A percentile compares a stretch with the other conserved stretches of the same genome.
Evolutionary conservation across 768 basidiomycete genomes (phyloP).

Genomic region (Kwoniella shandongensis): DNA sequence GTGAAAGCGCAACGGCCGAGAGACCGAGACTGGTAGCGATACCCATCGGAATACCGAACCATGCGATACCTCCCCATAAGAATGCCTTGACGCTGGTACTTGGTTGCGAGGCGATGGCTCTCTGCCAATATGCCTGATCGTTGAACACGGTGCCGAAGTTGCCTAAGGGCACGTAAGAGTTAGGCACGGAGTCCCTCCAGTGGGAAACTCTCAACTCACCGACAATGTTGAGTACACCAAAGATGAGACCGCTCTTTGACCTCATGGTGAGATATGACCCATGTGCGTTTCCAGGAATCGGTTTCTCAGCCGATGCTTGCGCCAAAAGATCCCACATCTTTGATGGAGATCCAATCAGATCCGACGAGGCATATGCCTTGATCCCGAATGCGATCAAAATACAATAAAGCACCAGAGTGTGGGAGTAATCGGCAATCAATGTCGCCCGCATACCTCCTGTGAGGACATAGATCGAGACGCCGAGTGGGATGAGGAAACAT

Average conservation of each 20-base stretch:
- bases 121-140: constrained; percentile 79
- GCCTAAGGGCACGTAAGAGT: background rate
- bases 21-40: constrained; percentile 86
- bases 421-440: constrained; percentile 62
- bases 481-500: constrained; percentile 77
- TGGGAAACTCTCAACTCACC: constrained; percentile 36
- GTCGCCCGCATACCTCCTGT: constrained; percentile 54
- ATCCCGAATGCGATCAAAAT: constrained; percentile 76
- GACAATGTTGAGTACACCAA: constrained; percentile 81
- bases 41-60: constrained; percentile 80
- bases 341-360: constrained; percentile 68
- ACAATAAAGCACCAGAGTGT: constrained; percentile 79
- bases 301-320: constrained; percentile 60
- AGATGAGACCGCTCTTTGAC: constrained; percentile 73
- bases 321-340: constrained; percentile 78
- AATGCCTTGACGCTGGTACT: constrained; percentile 87
- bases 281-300: constrained; percentile 76
- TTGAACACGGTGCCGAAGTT: constrained; percentile 55
- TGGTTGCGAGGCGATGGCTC: constrained; percentile 83
- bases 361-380: constrained; percentile 76
- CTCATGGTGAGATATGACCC: constrained; percentile 83
- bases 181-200: constrained; percentile 1
- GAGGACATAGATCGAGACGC: constrained; percentile 72
- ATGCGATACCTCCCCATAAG: constrained; percentile 81
- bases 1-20: constrained; percentile 73